Evolutionary conservation across 2,329 filamentous ascomycete species (phyloP), one percentile per base, ranked within the genome.

Genomic region (Tricladium varicosporioides): DNA sequence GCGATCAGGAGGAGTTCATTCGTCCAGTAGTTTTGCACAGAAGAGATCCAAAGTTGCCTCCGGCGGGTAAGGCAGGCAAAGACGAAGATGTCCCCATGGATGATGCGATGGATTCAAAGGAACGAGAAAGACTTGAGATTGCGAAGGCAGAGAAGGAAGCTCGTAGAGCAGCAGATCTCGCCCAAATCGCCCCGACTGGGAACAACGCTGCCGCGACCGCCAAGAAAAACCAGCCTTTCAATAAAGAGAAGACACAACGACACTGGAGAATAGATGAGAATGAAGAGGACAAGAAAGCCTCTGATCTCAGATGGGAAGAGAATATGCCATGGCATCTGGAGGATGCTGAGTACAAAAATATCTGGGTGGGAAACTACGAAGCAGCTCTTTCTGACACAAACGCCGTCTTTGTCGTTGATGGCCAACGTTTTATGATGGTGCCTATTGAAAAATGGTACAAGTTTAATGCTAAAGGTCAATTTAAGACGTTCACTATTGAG

Each of bases 401-500:
- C 51, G 87, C 95, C 63, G 87, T 95, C 53, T 82, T 93, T 42
- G 81, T 91, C 45, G 87, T 91, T 33, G 82, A 85, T 40, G 81
- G 84, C 9, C 79, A 80, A 1, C 84, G 81, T 49, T 94, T 96
- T 70, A 86, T 87, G 57, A 89, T 97, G 85, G 80, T 96, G 2
- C 95, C 95, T 0, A 75, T 97, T 15, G 93, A 99, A 73, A 96
- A 97, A 69, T 97, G 90, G 87, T 99, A 99, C 75, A 89, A 85
- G 55, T 95, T 96, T 70, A 86, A 83, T 3, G 81, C 87, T 45
- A 93, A 93, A 70, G 89, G 91, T 54, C 83, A 87, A 10, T 93
- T 94, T 69, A 86, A 88, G 69, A 81, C 85, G 0, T 83, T 92
- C 71, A 87, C 85, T 0, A 85, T 92, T 10, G 92, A 96, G 60